These are phyloP conservation scores for Phycomyces blakesleeanus DNA, from an alignment of 192 early-diverging fungal genomes.

Conservation along the genomic window DNA sequence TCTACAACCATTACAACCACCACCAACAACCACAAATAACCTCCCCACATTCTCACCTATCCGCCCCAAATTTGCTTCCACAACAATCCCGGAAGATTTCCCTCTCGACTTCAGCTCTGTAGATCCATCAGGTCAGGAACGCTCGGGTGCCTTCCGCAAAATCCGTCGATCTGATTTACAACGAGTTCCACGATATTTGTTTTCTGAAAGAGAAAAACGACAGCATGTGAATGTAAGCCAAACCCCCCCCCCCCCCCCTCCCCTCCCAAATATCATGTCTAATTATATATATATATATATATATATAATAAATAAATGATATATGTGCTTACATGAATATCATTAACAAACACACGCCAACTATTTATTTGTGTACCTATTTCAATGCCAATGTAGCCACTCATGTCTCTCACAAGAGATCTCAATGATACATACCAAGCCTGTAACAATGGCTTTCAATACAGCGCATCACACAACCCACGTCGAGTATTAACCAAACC, in stretches of 20 bases:
- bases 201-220: background rate
- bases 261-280: no score
- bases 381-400: conserved; percentile 12
- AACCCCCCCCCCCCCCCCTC: no score
- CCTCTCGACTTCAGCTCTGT: conserved; percentile 5
- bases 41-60: background rate
- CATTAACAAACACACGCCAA: no score
- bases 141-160: conserved; percentile 9
- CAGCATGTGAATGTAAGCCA: conserved; percentile 2
- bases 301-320: no score
- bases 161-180: background rate
- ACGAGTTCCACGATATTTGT: background rate
- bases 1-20: no score
- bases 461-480: conserved; percentile 79
- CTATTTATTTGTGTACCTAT: background rate
- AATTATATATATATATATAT: no score
- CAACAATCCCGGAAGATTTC: background rate
- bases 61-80: background rate
- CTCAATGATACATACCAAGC: conserved; percentile 24
- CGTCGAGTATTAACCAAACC: conserved; percentile 96
- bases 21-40: no score
- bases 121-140: background rate
- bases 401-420: conserved; percentile 22
- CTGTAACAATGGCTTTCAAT: conserved; percentile 78
- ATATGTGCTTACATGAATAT: no score